Evolutionary conservation across 2,329 filamentous ascomycete species (phyloP).

Genomic region (Clonostachys chloroleuca): DNA sequence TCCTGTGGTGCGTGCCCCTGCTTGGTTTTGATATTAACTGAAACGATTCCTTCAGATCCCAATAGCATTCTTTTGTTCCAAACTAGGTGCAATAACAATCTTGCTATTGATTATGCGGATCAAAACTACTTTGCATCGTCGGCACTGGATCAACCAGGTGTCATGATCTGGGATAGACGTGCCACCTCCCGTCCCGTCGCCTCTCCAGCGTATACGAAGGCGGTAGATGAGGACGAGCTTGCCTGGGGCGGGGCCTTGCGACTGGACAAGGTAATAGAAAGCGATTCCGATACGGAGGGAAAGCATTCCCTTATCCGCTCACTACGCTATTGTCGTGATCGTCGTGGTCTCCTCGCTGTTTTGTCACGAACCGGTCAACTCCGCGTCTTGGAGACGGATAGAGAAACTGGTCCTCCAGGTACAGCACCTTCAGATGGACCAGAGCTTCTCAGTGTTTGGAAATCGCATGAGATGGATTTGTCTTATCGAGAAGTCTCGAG

Average conservation of each 20-base stretch:
- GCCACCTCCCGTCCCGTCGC: slow-evolving; percentile 47
- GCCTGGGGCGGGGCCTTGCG: slow-evolving; percentile 59
- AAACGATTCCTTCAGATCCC: slow-evolving; percentile 29
- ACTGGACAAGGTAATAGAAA: slow-evolving; percentile 52
- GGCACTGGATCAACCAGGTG: slow-evolving; percentile 66
- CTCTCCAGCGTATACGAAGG: slow-evolving; percentile 49
- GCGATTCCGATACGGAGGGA: slow-evolving; percentile 46
- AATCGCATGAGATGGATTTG: slow-evolving; percentile 59
- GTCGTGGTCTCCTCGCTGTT: slow-evolving; percentile 55
- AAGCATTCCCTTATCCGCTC: slow-evolving; percentile 59
- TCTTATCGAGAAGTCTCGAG: slow-evolving; percentile 45
- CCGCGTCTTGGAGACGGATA: slow-evolving; percentile 54
- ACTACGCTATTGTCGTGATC: slow-evolving; percentile 59
- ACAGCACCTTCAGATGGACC: slow-evolving; percentile 34
- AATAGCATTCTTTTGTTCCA: slow-evolving; percentile 53
- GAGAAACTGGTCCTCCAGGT: slow-evolving; percentile 38
- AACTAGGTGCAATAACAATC: slow-evolving; percentile 64
- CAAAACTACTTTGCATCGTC: slow-evolving; percentile 83
- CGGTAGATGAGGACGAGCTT: slow-evolving; percentile 55
- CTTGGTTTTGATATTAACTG: neutral
- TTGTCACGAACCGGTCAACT: slow-evolving; percentile 60
- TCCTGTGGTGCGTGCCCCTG: neutral
- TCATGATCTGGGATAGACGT: slow-evolving; percentile 76
- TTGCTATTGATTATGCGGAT: slow-evolving; percentile 75
- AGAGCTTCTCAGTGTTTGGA: slow-evolving; percentile 54